Evolutionary conservation across 768 basidiomycete species (phyloP).

Genomic region (Coprinopsis cinerea): DNA sequence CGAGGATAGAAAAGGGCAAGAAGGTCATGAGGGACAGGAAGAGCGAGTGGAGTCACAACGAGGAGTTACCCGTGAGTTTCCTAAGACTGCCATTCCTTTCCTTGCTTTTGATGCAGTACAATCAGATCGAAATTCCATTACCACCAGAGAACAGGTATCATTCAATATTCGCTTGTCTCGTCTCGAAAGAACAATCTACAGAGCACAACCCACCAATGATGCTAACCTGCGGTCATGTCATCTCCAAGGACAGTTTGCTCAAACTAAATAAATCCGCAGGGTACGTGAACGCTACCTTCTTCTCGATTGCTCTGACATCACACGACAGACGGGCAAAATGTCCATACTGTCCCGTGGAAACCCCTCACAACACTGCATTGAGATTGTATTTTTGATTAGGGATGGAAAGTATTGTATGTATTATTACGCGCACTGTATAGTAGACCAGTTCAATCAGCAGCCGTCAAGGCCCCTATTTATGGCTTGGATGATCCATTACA

Average conservation of each 20-base stretch:
- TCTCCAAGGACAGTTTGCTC: slow-evolving; percentile 85
- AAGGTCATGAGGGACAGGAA: slow-evolving; percentile 90
- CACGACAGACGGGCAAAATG: slow-evolving; percentile 91
- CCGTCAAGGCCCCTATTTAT: too few relatives aligned
- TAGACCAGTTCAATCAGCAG: too few relatives aligned
- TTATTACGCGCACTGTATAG: neutral
- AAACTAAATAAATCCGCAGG: slow-evolving; percentile 81
- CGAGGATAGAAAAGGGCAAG: slow-evolving; percentile 89
- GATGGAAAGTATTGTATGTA: neutral
- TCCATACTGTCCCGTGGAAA: slow-evolving; percentile 91
- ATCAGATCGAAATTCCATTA: slow-evolving; percentile 89
- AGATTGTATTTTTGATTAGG: slow-evolving; percentile 59
- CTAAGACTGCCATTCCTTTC: neutral
- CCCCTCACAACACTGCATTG: slow-evolving; percentile 46
- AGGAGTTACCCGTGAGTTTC: slow-evolving; percentile 76
- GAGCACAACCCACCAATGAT: slow-evolving; percentile 96
- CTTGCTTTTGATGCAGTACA: neutral
- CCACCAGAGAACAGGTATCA: slow-evolving; percentile 87
- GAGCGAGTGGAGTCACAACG: slow-evolving; percentile 86
- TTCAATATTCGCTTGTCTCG: slow-evolving; percentile 95
- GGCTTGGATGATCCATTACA: neutral
- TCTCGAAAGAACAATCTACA: slow-evolving; percentile 95
- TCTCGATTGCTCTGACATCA: slow-evolving; percentile 5
- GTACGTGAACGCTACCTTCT: slow-evolving; percentile 31
- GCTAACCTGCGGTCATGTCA: slow-evolving; percentile 93